Base-by-base conservation (phyloP, 164 flowering plant genomes). In the Buxus sempervirens region DNA sequence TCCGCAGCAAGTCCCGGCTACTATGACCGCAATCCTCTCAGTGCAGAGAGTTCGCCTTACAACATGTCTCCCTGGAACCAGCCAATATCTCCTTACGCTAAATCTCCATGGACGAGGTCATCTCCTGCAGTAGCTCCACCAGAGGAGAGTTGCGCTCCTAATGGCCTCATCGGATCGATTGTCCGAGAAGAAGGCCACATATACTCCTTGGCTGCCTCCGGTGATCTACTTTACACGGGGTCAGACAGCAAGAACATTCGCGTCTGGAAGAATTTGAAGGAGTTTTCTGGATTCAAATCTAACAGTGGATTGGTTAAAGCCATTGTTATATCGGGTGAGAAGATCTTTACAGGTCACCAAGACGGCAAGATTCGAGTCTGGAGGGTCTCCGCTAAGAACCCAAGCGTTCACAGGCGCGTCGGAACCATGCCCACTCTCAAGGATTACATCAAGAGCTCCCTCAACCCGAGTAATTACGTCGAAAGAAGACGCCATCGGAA, bases 241-340 rank as follows among this genome's bases (percentile, higher is more conserved):
- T 92, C 97, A 1, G 96, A 92, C 60, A 90, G 97, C 82, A 92
- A 92, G 80, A 92, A 92, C 79, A 90, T 92, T 63, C 90, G 96
- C 9, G 93, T 90, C 0, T 92, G 97, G 96, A 88, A 85, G 72
- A 78, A 85, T 69, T 75, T 83, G 60, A 75, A 90, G 57, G 96
- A 92, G 59, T 89, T 69, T 63, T 53, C 86, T 0, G 94, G 84
- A 0, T 92, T 92, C 74, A 90, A 90, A 75, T 85, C 95, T 1
- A 86, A 73, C 74, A 90, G 96, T 19, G 98, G 96, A 0, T 67
- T 92, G 25, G 96, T 93, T 0, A 90, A 93, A 65, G 93, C 95
- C 8, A 93, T 93, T 19, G 75, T 93, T 0, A 77, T 90, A 19
- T 75, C 90, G 7, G 88, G 88, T 0, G 84, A 84, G 9, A 82